Base-by-base conservation (phyloP, 768 basidiomycete genomes). In the Bullera alba region DNA sequence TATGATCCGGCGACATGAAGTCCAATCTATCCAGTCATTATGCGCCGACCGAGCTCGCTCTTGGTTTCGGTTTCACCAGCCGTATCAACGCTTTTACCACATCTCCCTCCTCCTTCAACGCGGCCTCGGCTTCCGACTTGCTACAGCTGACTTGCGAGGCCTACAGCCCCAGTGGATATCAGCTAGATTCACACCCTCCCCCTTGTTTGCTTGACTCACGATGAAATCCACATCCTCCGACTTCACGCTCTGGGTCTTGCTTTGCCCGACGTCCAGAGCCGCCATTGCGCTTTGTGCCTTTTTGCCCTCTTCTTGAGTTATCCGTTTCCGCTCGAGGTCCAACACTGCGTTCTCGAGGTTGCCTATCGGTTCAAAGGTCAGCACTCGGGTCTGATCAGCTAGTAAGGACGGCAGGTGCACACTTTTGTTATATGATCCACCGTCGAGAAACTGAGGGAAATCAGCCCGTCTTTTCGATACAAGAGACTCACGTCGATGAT, bases 401-500 rank as follows among this genome's bases (percentile, higher is more conserved):
- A 7, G 26, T 28, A 16, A 8, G 32, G n/a, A 49, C 27, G 30
- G 17, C 15, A 27, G 30, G 37, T 17, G 17, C 61, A 30, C 14
- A 68, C 66, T 47, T 37, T 68, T 68, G 60, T 65, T 59, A 30
- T 65, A 68, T 42, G 54, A 48, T 22, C 66, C 66, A 25, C 66
- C 66, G 44, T 68, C 66, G 5, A 56, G 58, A 41, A 68, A 68
- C 66, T 68, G 34, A 16, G 5, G 38, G 25, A 29, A 5, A 25
- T 53, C 46, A 57, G 48, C 26, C 37, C 39, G 6, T 16, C n/a
- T 25, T n/a, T 23, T 39, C 27, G 15, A 0, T 2, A 34, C 4
- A 19, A 10, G 19, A 15, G 6, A 54, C 66, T 60, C 42, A 68
- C 66, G 26, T 68, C 66, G 47, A 65, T 58, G 22, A 68, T 63